These are phyloP conservation scores for Plasmodium gonderi DNA, from an alignment of 169 alveolate species.

Conservation along the genomic window DNA sequence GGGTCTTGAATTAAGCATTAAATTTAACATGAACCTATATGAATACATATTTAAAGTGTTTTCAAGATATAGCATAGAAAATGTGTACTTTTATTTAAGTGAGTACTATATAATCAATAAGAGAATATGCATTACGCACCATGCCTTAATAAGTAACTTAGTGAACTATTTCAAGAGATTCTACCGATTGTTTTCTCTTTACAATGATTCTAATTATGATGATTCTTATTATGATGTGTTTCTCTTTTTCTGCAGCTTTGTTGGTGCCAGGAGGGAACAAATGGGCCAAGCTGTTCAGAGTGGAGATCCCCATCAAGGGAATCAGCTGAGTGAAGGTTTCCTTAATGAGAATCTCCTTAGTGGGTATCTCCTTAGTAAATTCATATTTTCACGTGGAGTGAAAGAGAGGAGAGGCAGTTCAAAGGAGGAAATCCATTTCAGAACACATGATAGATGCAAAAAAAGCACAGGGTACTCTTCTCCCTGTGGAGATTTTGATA, in stretches of 20 bases:
- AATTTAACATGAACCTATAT: conserved; percentile 18
- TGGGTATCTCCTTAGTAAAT: background rate
- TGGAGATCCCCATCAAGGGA: background rate
- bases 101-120: conserved; percentile 34
- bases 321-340: background rate
- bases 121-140: conserved; percentile 17
- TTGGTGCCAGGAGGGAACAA: background rate
- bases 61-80: conserved; percentile 3
- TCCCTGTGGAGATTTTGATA: conserved; percentile 4
- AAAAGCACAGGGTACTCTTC: too few relatives aligned
- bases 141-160: background rate
- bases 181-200: conserved; percentile 11
- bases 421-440: background rate
- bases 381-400: background rate
- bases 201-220: conserved; percentile 24
- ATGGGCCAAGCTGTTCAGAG: background rate
- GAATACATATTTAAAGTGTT: conserved; percentile 36
- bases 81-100: conserved; percentile 18
- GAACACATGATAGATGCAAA: too few relatives aligned
- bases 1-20: conserved; percentile 23
- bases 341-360: background rate
- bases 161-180: conserved; percentile 3
- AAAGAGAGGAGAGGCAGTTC: background rate
- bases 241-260: conserved; percentile 19
- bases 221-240: conserved; percentile 49